Conservation (phyloP, 345 rosid species). For the Balakata baccata region DNA sequence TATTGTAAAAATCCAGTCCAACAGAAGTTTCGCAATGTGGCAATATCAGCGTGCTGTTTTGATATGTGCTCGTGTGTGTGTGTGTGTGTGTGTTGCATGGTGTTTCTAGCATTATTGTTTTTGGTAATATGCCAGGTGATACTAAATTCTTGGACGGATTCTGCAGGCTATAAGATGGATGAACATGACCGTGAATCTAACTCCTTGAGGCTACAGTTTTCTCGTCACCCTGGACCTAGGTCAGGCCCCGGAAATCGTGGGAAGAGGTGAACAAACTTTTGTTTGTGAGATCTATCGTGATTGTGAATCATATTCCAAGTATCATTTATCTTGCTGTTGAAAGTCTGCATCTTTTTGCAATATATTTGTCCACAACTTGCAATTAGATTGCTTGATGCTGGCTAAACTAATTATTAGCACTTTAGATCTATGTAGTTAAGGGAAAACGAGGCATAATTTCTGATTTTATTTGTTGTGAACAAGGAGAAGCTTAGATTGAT, state of each 20-base stretch:
- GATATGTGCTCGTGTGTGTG: not conserved
- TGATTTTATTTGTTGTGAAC: too few relatives aligned
- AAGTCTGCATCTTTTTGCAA: constrained; percentile 14
- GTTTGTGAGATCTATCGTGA: constrained; percentile 14
- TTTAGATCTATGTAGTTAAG: too few relatives aligned
- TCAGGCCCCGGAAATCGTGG: constrained; percentile 54
- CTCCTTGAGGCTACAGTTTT: constrained; percentile 65
- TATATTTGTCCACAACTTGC: constrained; percentile 6
- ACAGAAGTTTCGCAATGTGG: not conserved
- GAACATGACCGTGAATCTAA: constrained; percentile 65
- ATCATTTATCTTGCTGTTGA: not conserved
- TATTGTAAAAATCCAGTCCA: not conserved
- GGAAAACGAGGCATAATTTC: too few relatives aligned
- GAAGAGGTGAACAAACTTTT: constrained; percentile 46
- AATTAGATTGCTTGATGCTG: constrained; percentile 13
- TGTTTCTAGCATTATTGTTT: not conserved
- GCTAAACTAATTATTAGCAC: constrained; percentile 1
- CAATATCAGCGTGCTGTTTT: not conserved
- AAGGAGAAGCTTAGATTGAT: too few relatives aligned
- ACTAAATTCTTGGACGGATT: constrained; percentile 18
- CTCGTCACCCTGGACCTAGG: constrained; percentile 69
- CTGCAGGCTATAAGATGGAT: constrained; percentile 72
- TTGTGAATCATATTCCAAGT: constrained; percentile 13
- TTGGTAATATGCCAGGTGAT: not conserved
- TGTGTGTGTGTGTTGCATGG: not conserved